Percentiles rank a stretch among this genome's conserved stretches.
Evolutionary conservation across 192 early-diverging fungal genomes (phyloP).

Genomic region (Rhizophlyctis rosea): DNA sequence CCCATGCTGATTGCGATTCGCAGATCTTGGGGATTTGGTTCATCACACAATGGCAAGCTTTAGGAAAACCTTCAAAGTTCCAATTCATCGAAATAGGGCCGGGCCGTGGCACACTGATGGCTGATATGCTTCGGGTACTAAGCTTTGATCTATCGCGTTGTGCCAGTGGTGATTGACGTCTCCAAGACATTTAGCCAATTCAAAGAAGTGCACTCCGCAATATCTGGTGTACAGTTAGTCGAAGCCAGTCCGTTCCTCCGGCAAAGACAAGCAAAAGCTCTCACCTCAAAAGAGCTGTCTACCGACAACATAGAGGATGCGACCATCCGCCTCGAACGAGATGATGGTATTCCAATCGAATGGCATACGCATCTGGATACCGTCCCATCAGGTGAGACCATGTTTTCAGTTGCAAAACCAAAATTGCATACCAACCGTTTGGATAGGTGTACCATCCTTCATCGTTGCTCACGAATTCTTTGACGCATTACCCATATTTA

Average conservation of each 20-base stretch:
- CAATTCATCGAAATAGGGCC: slow-evolving; percentile 68
- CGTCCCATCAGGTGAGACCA: slow-evolving; percentile 10
- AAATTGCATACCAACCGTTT: no score
- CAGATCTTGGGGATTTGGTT: slow-evolving; percentile 86
- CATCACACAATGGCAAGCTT: slow-evolving; percentile 72
- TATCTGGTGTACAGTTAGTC: slow-evolving; percentile 72
- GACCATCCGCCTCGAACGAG: slow-evolving; percentile 44
- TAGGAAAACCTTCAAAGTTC: slow-evolving; percentile 46
- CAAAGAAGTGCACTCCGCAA: slow-evolving; percentile 55
- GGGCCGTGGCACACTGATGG: slow-evolving; percentile 91
- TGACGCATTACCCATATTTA: slow-evolving; percentile 90
- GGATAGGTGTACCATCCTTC: no score
- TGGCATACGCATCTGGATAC: slow-evolving; percentile 16
- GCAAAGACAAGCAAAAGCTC: slow-evolving; percentile 31
- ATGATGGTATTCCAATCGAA: slow-evolving; percentile 15
- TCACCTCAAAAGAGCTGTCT: no score
- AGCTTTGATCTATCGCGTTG: slow-evolving; percentile 9
- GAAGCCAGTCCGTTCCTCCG: slow-evolving; percentile 81
- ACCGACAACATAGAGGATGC: no score
- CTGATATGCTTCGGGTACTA: slow-evolving; percentile 78
- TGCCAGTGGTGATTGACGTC: no score
- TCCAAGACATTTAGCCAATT: slow-evolving; percentile 62
- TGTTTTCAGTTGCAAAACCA: no score
- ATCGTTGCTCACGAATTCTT: slow-evolving; percentile 96
- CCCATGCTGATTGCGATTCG: neutral